Conservation (phyloP, 2,329 filamentous ascomycete genomes). For the Knufia fluminis region DNA sequence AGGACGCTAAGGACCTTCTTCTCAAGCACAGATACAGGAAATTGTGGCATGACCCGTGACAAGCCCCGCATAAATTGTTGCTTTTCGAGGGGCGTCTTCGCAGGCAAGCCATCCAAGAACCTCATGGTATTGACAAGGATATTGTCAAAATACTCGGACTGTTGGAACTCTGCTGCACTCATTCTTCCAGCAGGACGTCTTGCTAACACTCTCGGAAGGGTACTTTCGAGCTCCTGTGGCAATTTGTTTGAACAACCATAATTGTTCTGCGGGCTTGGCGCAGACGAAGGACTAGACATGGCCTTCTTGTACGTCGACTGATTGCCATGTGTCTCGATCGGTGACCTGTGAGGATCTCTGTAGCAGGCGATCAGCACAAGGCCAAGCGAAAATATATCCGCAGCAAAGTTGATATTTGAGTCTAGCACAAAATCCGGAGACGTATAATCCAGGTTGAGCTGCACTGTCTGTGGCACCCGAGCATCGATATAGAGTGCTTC, state of each 20-base stretch:
- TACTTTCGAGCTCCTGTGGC: slow-evolving; percentile 67
- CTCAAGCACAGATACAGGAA: slow-evolving; percentile 86
- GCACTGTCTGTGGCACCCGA: slow-evolving; percentile 69
- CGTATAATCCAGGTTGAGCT: slow-evolving; percentile 85
- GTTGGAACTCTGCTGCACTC: slow-evolving; percentile 82
- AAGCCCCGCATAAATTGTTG: slow-evolving; percentile 83
- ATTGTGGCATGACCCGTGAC: slow-evolving; percentile 77
- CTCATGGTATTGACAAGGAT: slow-evolving; percentile 92
- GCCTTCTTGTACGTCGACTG: slow-evolving; percentile 75
- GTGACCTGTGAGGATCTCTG: slow-evolving; percentile 86
- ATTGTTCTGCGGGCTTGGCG: slow-evolving; percentile 72
- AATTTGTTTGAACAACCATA: slow-evolving; percentile 72
- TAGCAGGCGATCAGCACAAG: slow-evolving; percentile 82
- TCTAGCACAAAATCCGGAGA: slow-evolving; percentile 94
- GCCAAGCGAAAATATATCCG: slow-evolving; percentile 91
- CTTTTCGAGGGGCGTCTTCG: slow-evolving; percentile 87
- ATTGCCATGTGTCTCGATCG: slow-evolving; percentile 72
- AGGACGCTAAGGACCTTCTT: slow-evolving; percentile 86
- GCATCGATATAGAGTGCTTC: slow-evolving; percentile 81
- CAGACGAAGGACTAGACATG: slow-evolving; percentile 66
- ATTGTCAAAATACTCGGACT: slow-evolving; percentile 95
- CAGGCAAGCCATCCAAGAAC: slow-evolving; percentile 82
- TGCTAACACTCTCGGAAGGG: slow-evolving; percentile 79
- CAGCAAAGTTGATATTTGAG: slow-evolving; percentile 69
- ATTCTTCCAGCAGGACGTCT: slow-evolving; percentile 78